A percentile compares a stretch with the other conserved stretches of the same genome.
Conservation (phyloP, 441 rosid genomes). For the Erodium texanum region DNA sequence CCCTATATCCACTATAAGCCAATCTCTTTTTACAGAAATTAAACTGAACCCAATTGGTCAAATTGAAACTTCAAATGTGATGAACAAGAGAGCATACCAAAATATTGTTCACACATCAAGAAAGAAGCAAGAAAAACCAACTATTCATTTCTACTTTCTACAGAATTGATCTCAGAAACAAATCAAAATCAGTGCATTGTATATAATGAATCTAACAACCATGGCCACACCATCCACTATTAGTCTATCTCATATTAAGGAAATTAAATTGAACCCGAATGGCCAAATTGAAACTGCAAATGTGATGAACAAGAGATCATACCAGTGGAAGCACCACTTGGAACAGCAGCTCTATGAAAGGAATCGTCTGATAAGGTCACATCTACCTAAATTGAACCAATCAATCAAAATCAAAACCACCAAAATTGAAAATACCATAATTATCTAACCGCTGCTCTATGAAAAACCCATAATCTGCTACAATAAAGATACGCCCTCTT, state of each 20-base stretch:
- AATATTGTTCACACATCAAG: too few species aligned
- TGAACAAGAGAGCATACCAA: slow-evolving; percentile 32
- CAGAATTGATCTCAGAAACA: too few species aligned
- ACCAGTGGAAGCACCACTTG: slow-evolving; percentile 95
- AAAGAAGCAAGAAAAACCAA: too few species aligned
- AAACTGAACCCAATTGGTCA: too few species aligned
- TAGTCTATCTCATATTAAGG: background rate
- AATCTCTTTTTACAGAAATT: background rate
- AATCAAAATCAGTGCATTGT: too few species aligned
- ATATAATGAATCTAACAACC: background rate
- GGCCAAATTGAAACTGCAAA: background rate
- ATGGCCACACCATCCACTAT: too few species aligned
- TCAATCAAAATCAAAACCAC: background rate
- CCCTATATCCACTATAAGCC: too few species aligned
- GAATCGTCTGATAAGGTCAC: slow-evolving; percentile 39
- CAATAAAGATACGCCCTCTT: too few species aligned
- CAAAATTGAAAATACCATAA: background rate
- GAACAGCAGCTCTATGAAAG: slow-evolving; percentile 67
- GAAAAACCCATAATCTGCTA: too few species aligned
- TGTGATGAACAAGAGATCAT: slow-evolving; percentile 9
- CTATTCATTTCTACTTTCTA: too few species aligned
- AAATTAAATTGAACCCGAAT: too few species aligned
- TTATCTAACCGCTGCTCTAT: background rate
- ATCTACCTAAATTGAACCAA: slow-evolving; percentile 29
- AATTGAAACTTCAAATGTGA: background rate